Evolutionary conservation across 1,284 basidiomycete genomes (phyloP).

Genomic region (Cystobasidium sp.): DNA sequence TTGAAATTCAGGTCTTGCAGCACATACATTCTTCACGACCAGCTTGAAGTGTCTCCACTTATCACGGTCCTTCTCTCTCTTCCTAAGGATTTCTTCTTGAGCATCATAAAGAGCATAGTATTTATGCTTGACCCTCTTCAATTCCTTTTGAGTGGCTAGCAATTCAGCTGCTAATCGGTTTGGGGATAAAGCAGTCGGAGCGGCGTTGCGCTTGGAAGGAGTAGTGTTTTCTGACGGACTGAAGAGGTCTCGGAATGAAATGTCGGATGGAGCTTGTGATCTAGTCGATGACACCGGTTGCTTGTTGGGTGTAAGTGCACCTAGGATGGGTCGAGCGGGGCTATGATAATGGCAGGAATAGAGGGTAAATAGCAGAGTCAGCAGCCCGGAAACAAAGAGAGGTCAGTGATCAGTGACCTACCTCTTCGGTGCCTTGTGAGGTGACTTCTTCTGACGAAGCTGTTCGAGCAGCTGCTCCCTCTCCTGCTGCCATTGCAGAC

Average conservation of each 20-base stretch:
- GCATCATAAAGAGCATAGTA: constrained; percentile 24
- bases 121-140: constrained; percentile 26
- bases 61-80: constrained; percentile 19
- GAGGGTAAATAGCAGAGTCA: background rate
- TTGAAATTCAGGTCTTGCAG: background rate
- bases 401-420: background rate
- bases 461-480: constrained; percentile 6
- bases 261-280: constrained; percentile 11
- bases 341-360: background rate
- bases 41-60: constrained; percentile 39
- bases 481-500: constrained; percentile 3
- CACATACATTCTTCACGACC: background rate
- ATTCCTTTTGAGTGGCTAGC: background rate
- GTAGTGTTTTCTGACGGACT: background rate
- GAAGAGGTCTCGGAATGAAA: constrained; percentile 6
- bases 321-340: constrained; percentile 4
- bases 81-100: background rate
- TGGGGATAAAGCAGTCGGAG: background rate
- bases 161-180: constrained; percentile 7
- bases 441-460: constrained; percentile 8
- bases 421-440: background rate
- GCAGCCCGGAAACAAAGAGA: background rate
- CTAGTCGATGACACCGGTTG: background rate
- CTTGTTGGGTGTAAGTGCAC: constrained; percentile 3
- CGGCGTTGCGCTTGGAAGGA: background rate